Conservation (phyloP, 73 alveolate genomes). For the Paramecium tetraurelia region DNA sequence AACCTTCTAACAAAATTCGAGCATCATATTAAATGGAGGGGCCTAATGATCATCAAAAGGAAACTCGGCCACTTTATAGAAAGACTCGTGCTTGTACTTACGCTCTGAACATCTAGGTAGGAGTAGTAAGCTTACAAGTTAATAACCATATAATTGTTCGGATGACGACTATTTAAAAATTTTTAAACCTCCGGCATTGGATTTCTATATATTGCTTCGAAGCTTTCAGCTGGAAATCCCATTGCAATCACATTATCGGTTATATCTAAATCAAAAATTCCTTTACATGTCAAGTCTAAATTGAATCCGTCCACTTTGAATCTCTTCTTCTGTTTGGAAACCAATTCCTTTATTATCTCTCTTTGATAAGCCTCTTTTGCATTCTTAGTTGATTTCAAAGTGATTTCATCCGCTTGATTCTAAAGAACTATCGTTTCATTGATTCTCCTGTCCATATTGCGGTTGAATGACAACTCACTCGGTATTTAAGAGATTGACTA, state of each 20-base stretch:
- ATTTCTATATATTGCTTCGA: constrained; percentile 82
- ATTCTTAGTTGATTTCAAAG: background rate
- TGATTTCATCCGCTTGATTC: background rate
- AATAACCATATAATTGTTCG: constrained; percentile 72
- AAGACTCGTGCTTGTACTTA: constrained; percentile 48
- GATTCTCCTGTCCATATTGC: background rate
- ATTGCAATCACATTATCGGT: constrained; percentile 86
- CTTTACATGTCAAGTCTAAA: constrained; percentile 77
- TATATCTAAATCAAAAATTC: constrained; percentile 54
- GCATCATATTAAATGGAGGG: constrained; percentile 48
- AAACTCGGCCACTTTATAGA: constrained; percentile 40
- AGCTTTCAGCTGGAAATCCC: constrained; percentile 91
- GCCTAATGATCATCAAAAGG: constrained; percentile 67
- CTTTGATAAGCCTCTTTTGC: constrained; percentile 2
- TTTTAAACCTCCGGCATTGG: constrained; percentile 72
- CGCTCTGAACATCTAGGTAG: constrained; percentile 77
- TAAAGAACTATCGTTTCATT: background rate
- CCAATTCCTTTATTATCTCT: constrained; percentile 51
- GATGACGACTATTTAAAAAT: constrained; percentile 82
- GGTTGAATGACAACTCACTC: background rate
- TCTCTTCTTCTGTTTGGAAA: constrained; percentile 68
- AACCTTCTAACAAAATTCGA: constrained; percentile 31
- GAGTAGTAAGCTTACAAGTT: constrained; percentile 63
- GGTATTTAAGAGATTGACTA: background rate
- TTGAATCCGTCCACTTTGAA: constrained; percentile 71